Evolutionary conservation across 2,329 filamentous ascomycete genomes (phyloP).

Genomic region (Cadophora luteo-olivacea): DNA sequence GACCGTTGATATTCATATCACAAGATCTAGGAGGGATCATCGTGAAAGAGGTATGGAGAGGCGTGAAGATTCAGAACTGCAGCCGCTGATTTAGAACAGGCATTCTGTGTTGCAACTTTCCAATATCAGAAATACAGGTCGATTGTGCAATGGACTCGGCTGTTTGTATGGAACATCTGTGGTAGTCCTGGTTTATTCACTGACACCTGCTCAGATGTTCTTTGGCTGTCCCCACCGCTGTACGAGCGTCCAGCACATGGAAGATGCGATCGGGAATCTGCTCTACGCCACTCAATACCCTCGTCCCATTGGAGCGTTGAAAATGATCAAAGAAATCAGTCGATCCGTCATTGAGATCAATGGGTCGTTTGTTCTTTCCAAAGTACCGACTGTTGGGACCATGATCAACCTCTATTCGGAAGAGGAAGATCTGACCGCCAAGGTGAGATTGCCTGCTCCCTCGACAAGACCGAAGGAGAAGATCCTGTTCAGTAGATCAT

Average conservation of each 20-base stretch:
- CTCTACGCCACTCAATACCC: not conserved
- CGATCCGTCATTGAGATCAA: constrained; percentile 18
- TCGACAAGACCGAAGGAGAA: not conserved
- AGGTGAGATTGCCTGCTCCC: not conserved
- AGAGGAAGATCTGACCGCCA: not conserved
- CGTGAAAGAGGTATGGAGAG: constrained; percentile 28
- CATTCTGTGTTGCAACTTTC: constrained; percentile 16
- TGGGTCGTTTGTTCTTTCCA: constrained; percentile 6
- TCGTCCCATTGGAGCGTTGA: constrained; percentile 2
- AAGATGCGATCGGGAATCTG: constrained; percentile 21
- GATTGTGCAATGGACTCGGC: constrained; percentile 21
- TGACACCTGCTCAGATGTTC: constrained; percentile 25
- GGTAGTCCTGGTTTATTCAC: not conserved
- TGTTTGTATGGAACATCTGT: constrained; percentile 13
- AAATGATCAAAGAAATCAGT: constrained; percentile 15
- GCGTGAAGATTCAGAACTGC: not conserved
- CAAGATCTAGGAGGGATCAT: constrained; percentile 31
- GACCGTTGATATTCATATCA: constrained; percentile 26
- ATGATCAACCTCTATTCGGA: not conserved
- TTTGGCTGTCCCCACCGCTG: constrained; percentile 28
- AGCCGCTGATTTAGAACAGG: not conserved
- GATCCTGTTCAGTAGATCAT: not conserved
- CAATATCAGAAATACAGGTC: constrained; percentile 17
- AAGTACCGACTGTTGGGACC: constrained; percentile 9
- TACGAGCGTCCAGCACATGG: constrained; percentile 25